Evolutionary conservation across 805 yeast species (phyloP), one percentile per base, ranked within the genome.

Genomic region (Ogataea dorogensis): DNA sequence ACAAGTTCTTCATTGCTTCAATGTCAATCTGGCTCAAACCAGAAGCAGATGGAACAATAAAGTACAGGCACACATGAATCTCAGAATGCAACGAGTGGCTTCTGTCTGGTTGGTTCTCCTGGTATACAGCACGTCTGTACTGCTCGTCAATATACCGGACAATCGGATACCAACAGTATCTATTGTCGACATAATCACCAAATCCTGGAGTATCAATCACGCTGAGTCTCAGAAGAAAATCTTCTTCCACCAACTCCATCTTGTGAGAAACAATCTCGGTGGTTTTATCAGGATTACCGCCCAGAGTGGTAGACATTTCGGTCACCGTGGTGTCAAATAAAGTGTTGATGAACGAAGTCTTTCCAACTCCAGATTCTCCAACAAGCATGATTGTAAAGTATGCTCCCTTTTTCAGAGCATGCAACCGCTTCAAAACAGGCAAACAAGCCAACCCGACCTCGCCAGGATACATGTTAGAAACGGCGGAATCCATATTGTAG

Each of bases 351-450:
- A 88, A 86, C 1, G 91, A 77, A 4, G 86, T 76, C 56, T 86
- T 86, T 29, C 95, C 96, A 34, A 85, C 69, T 3, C 96, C 96
- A 33, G 83, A 70, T 59, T 83, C 88, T 19, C 97, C 96, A 31
- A 83, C 88, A 23, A 87, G 77, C 84, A 88, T 77, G 38, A 89
- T 53, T 29, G 94, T 86, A 62, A 86, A 83, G 17, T 79, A 68
- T 14, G 86, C 78, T 12, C 96, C 96, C 38, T 69, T 68, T 43
- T 68, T 73, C 31, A 72, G 50, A 8, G 58, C 58, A 17, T 54
- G 51, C 12, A 51, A 35, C 24, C 54, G 46, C 37, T 54, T 58
- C 36, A 57, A 53, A 28, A 56, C 46, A 13, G 62, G 62, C 29
- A 58, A 47, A 34, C 59, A 55, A 5, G 49, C 42, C 25, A 58